These are phyloP conservation scores for Solanum bulbocastanum DNA, from an alignment of 257 asterid genomes.

Conservation along the genomic window DNA sequence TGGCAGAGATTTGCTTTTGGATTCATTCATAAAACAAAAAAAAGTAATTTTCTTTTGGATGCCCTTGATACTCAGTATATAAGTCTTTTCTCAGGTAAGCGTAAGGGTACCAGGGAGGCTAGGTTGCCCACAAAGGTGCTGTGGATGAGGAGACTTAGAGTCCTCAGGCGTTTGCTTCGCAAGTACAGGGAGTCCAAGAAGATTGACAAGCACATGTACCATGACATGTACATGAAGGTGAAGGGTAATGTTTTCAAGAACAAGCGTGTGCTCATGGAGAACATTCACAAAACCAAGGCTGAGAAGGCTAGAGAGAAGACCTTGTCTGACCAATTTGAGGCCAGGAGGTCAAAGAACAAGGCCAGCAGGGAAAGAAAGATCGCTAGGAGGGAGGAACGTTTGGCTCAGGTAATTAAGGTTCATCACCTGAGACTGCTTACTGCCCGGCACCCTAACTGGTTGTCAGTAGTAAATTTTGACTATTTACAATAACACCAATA, in stretches of 20 bases:
- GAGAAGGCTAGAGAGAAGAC: slow-evolving; percentile 97
- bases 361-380: slow-evolving; percentile 89
- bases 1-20: background rate
- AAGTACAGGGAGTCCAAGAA: slow-evolving; percentile 88
- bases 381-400: slow-evolving; percentile 86
- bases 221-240: slow-evolving; percentile 97
- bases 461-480: background rate
- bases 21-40: background rate
- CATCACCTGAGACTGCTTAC: background rate
- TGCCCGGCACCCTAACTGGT: background rate
- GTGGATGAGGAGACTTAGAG: slow-evolving; percentile 97
- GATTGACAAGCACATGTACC: slow-evolving; percentile 96
- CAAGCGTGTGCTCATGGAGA: slow-evolving; percentile 94
- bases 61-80: background rate
- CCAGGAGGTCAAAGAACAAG: slow-evolving; percentile 93
- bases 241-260: slow-evolving; percentile 97
- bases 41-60: background rate
- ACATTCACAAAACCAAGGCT: slow-evolving; percentile 94
- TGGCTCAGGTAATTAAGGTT: slow-evolving; percentile 54
- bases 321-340: slow-evolving; percentile 87
- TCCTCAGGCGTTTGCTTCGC: slow-evolving; percentile 82
- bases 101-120: slow-evolving; percentile 98
- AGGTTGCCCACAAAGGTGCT: slow-evolving; percentile 87
- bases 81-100: slow-evolving; percentile 46
- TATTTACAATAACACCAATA: background rate